phyloP scores from a whole-genome alignment of 2,329 filamentous ascomycete genomes.

The Colletotrichum filicis region DNA sequence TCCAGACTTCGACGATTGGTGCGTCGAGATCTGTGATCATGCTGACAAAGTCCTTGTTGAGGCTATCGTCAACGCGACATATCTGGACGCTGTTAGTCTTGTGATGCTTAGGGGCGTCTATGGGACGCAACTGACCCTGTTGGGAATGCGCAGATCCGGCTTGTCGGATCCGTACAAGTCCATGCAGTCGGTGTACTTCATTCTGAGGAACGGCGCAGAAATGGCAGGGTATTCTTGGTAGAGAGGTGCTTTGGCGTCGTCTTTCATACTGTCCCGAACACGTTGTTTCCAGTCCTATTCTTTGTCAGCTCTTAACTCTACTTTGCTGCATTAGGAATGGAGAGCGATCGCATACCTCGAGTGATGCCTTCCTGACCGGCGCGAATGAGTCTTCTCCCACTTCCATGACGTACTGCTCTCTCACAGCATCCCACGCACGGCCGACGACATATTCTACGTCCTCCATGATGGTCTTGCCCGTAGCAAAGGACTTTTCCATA shows the following conservation, averaged over 20 bases:
- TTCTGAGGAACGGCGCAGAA: constrained; percentile 60
- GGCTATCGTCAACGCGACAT: constrained; percentile 69
- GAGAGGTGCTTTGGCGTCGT: constrained; percentile 8
- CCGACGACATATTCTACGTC: constrained; percentile 63
- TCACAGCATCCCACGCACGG: constrained; percentile 63
- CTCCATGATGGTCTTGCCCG: constrained; percentile 75
- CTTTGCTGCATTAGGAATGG: neutral
- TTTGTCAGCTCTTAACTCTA: neutral
- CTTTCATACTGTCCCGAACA: constrained; percentile 21
- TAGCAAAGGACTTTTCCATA: constrained; percentile 91
- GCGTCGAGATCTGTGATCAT: constrained; percentile 79
- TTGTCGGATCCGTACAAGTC: constrained; percentile 87
- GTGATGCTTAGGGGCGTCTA: neutral
- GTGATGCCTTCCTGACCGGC: constrained; percentile 39
- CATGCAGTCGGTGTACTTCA: constrained; percentile 85
- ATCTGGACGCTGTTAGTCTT: constrained; percentile 61
- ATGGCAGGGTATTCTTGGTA: constrained; percentile 40
- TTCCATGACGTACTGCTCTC: constrained; percentile 50
- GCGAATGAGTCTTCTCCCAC: constrained; percentile 43
- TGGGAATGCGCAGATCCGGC: constrained; percentile 83
- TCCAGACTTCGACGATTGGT: constrained; percentile 81
- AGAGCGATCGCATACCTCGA: neutral
- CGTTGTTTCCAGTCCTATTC: constrained; percentile 27
- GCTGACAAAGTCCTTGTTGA: constrained; percentile 71
- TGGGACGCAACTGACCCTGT: constrained; percentile 59